Conservation (phyloP, 495 filamentous ascomycete genomes). For the Thermochaetoides thermophila region DNA sequence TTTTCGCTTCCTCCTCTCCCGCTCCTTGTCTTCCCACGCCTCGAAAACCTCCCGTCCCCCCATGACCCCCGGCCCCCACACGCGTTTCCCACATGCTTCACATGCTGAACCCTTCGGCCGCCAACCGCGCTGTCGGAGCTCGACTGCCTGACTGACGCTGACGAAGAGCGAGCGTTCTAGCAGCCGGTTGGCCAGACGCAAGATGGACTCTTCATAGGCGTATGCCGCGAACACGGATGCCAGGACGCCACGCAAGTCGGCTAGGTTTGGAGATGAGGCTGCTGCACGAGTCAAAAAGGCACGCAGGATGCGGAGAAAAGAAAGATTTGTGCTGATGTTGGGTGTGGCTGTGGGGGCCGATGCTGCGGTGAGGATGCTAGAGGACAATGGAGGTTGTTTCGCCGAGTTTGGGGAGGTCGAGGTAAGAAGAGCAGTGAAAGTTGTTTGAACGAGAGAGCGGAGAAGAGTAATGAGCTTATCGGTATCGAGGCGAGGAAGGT, state of each 20-base stretch:
- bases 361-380: conserved; percentile 33
- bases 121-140: conserved; percentile 78
- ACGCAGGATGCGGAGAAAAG: conserved; percentile 79
- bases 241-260: conserved; percentile 73
- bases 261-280: conserved; percentile 65
- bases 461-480: conserved; percentile 47
- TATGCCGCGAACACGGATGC: conserved; percentile 88
- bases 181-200: conserved; percentile 70
- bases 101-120: conserved; percentile 72
- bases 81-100: conserved; percentile 65
- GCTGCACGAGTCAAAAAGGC: conserved; percentile 81
- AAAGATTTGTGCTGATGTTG: conserved; percentile 40
- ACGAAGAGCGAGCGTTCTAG: conserved; percentile 83
- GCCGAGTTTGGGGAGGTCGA: conserved; percentile 37
- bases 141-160: conserved; percentile 59
- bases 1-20: conserved; percentile 40
- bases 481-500: conserved; percentile 20
- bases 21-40: conserved; percentile 75
- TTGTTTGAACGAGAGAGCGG: conserved; percentile 70
- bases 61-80: conserved; percentile 83
- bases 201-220: conserved; percentile 77
- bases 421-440: conserved; percentile 75
- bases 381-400: no score
- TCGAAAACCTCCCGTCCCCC: conserved; percentile 49
- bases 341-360: not conserved